Evolutionary conservation across 2,329 filamentous ascomycete genomes (phyloP).

Genomic region (Dothistroma pini): DNA sequence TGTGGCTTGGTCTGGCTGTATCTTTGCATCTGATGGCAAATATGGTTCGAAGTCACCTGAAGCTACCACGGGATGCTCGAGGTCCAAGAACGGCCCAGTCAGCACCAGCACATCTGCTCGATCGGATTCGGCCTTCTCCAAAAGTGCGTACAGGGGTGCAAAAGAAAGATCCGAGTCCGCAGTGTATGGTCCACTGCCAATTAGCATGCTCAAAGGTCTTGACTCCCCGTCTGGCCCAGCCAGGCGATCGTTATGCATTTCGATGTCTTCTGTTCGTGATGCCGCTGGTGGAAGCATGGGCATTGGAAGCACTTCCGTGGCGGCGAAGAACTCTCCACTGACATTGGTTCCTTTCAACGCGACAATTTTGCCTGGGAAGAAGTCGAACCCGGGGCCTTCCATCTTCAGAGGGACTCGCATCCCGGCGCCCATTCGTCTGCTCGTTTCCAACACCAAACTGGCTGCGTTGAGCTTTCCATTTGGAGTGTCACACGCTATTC

Average conservation of each 20-base stretch:
- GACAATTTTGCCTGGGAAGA: constrained; percentile 94
- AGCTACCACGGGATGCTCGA: constrained; percentile 84
- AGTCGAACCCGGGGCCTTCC: constrained; percentile 67
- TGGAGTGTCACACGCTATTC: constrained; percentile 83
- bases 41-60: constrained; percentile 44
- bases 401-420: constrained; percentile 76
- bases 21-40: constrained; percentile 39
- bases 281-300: constrained; percentile 73
- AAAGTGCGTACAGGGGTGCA: constrained; percentile 78
- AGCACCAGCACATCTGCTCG: constrained; percentile 77
- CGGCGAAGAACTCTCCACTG: constrained; percentile 76
- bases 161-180: constrained; percentile 90
- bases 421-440: constrained; percentile 76
- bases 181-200: constrained; percentile 85
- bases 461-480: constrained; percentile 83
- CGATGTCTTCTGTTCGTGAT: constrained; percentile 62
- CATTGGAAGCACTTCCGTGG: constrained; percentile 69
- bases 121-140: constrained; percentile 68
- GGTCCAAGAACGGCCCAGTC: constrained; percentile 82
- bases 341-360: constrained; percentile 83
- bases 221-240: constrained; percentile 57
- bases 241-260: constrained; percentile 65
- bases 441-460: constrained; percentile 84
- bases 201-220: constrained; percentile 69
- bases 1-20: constrained; percentile 67